Base-by-base conservation (phyloP, 2,329 filamentous ascomycete species). In the Venturia aucupariae region DNA sequence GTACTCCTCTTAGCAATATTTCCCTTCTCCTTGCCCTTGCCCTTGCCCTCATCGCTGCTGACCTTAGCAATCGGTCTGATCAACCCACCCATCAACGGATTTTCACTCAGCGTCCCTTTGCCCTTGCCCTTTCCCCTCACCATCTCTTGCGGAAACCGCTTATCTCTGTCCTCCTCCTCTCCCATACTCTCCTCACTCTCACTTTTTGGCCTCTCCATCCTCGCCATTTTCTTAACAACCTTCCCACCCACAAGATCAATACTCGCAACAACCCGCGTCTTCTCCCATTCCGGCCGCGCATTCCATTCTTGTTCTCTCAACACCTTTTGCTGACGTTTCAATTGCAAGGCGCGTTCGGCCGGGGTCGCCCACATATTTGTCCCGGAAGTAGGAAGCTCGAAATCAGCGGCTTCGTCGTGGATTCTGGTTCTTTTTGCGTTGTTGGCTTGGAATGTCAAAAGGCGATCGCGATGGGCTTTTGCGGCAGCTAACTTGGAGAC, bases 271-370 rank as follows among this genome's bases (percentile, higher is more conserved):
- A 94, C 87, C 69, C 84, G 85, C 65, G 90, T 83, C 81, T 93
- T 96, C 78, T 97, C 92, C 75, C 92, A 96, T 67, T 95, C 92
- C 0, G 92, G 91, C 62, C 84, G 80, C 4, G 89, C 87, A 69
- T 89, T 89, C 86, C 92, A 95, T 71, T 96, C 90, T 81, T 94
- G 87, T 75, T 96, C 90, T 5, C 90, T 80, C 69, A 96, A 76
- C 3, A 92, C 79, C 73, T 89, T 90, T 76, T 96, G 92, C 76
- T 96, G 92, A 65, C 86, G 84, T 75, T 93, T 95, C 65, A 96
- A 78, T 73, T 94, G 90, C 68, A 86, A 80, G 0, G 92, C 92
- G 51, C 92, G 83, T 74, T 96, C 90, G 67, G 90, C 86, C 0
- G 92, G 90, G 19, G 80, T 90, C 61, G 91, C 89, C 92, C 92